A percentile compares a stretch with the other conserved stretches of the same genome.
Evolutionary conservation across 1,139 yeast genomes (phyloP).

Genomic region (Kurtzmaniella natalensis): DNA sequence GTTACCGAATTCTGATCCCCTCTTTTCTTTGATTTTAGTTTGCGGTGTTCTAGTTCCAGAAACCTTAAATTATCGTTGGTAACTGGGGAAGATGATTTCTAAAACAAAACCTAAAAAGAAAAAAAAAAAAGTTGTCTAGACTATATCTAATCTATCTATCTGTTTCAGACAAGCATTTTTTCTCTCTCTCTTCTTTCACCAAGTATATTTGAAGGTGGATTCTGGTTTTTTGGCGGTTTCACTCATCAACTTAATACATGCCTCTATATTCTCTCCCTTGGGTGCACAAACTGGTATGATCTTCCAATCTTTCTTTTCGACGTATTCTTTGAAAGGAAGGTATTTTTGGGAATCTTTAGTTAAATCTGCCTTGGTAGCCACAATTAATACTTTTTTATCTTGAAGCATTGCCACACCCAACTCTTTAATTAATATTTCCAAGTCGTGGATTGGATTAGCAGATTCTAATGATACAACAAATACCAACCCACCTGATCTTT

Average conservation of each 20-base stretch:
- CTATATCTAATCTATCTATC: too few relatives aligned
- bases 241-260: conserved; percentile 68
- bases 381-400: conserved; percentile 62
- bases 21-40: too few relatives aligned
- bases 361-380: conserved; percentile 90
- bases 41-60: too few relatives aligned
- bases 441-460: conserved; percentile 58
- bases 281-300: conserved; percentile 83
- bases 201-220: background rate
- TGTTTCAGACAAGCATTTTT: too few relatives aligned
- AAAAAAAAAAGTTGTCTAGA: too few relatives aligned
- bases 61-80: too few relatives aligned
- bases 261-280: conserved; percentile 65
- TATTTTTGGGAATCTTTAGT: conserved; percentile 47
- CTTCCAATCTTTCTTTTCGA: conserved; percentile 51
- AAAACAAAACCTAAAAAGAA: too few relatives aligned
- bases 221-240: conserved; percentile 36
- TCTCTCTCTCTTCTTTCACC: too few relatives aligned
- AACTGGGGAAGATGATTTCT: too few relatives aligned
- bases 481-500: conserved; percentile 83
- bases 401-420: conserved; percentile 60
- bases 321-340: conserved; percentile 35
- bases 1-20: too few relatives aligned
- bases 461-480: conserved; percentile 78
- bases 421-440: conserved; percentile 59